Conservation (phyloP, 768 basidiomycete genomes). For the Botryobasidium botryosum region DNA sequence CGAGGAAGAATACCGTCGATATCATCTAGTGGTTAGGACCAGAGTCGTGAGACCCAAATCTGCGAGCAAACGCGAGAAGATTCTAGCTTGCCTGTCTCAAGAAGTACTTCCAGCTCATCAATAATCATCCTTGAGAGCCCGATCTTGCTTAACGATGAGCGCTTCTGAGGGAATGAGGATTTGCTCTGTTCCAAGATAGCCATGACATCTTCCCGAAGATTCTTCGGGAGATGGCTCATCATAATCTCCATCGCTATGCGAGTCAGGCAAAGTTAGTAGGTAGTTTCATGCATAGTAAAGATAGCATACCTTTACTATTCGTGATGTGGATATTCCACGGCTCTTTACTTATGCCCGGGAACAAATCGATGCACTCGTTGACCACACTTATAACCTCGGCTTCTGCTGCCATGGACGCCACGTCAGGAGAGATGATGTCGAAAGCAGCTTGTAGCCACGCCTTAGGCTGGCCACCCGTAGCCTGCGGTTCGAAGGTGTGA, state of each 20-base stretch:
- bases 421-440: slow-evolving; percentile 68
- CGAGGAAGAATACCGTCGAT: slow-evolving; percentile 2
- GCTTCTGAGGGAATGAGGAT: slow-evolving; percentile 48
- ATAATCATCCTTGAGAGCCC: slow-evolving; percentile 46
- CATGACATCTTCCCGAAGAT: slow-evolving; percentile 36
- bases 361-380: slow-evolving; percentile 47
- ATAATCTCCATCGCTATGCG: slow-evolving; percentile 45
- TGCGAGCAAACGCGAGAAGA: too few relatives aligned
- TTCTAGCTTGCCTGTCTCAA: slow-evolving; percentile 26
- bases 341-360: slow-evolving; percentile 44
- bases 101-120: slow-evolving; percentile 59
- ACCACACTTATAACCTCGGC: slow-evolving; percentile 60
- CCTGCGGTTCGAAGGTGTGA: slow-evolving; percentile 26
- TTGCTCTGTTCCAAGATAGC: slow-evolving; percentile 53
- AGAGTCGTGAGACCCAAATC: too few relatives aligned
- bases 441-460: slow-evolving; percentile 33
- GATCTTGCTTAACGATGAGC: slow-evolving; percentile 48
- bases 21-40: slow-evolving; percentile 1
- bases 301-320: slow-evolving; percentile 48
- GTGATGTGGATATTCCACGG: slow-evolving; percentile 62
- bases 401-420: slow-evolving; percentile 51
- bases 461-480: slow-evolving; percentile 9
- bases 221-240: slow-evolving; percentile 42
- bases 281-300: neutral
- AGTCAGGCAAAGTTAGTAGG: slow-evolving; percentile 3